Conservation (phyloP, 1,139 yeast genomes). For the Saccharomyces hybrid region DNA sequence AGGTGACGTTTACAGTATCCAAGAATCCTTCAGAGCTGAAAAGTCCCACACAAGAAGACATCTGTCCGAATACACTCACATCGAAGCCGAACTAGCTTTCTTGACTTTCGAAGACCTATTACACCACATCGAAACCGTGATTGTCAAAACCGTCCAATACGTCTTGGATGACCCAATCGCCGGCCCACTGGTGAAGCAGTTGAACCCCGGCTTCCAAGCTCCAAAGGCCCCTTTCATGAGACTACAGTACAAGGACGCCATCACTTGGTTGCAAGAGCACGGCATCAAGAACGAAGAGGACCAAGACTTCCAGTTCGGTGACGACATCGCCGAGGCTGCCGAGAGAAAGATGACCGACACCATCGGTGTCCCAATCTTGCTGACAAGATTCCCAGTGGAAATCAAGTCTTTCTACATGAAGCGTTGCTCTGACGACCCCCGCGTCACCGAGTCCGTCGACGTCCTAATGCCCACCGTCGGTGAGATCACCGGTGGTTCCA, state of each 20-base stretch:
- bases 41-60: constrained; percentile 98
- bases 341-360: constrained; percentile 98
- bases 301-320: constrained; percentile 88
- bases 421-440: constrained; percentile 82
- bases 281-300: constrained; percentile 95
- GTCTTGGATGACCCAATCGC: constrained; percentile 85
- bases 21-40: constrained; percentile 98
- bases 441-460: constrained; percentile 97
- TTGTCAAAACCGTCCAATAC: constrained; percentile 61
- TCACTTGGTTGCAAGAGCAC: constrained; percentile 94
- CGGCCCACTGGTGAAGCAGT: constrained; percentile 79
- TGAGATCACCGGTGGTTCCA: constrained; percentile 96
- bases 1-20: constrained; percentile 95
- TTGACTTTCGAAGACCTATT: constrained; percentile 79
- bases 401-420: constrained; percentile 97
- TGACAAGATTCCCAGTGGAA: constrained; percentile 92
- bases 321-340: constrained; percentile 98
- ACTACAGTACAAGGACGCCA: constrained; percentile 83
- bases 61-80: constrained; percentile 91
- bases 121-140: constrained; percentile 71
- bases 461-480: constrained; percentile 98
- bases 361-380: constrained; percentile 83
- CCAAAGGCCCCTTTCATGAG: constrained; percentile 86
- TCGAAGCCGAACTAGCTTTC: constrained; percentile 90
- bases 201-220: constrained; percentile 82